Conservation (phyloP, 768 basidiomycete genomes). For the Termitomyces sp. region DNA sequence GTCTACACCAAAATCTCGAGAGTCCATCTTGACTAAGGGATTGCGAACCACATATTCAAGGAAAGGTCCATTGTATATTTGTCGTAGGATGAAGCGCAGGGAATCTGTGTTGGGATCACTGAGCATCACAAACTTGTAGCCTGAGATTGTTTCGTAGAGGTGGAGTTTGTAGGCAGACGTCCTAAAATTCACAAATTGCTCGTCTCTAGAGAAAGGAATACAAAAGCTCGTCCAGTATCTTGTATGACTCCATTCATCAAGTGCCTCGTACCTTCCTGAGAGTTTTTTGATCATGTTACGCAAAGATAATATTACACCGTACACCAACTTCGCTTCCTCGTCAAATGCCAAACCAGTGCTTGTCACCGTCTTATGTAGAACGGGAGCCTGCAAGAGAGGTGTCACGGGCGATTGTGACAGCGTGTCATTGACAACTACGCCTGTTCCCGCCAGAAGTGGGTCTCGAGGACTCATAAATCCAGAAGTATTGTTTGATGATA, state of each 20-base stretch:
- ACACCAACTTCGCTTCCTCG: constrained; percentile 96
- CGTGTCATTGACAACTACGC: constrained; percentile 51
- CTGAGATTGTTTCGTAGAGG: constrained; percentile 84
- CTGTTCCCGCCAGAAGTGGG: constrained; percentile 57
- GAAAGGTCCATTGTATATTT: constrained; percentile 91
- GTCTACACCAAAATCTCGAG: constrained; percentile 78
- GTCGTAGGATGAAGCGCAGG: constrained; percentile 74
- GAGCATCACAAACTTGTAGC: constrained; percentile 94
- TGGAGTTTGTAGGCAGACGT: constrained; percentile 94
- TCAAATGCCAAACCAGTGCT: constrained; percentile 80
- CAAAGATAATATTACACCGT: constrained; percentile 88
- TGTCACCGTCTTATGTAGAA: constrained; percentile 24
- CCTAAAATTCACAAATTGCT: constrained; percentile 84
- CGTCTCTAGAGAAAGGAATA: constrained; percentile 51
- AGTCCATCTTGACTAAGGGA: constrained; percentile 82
- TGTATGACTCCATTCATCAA: background rate
- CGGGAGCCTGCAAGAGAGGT: constrained; percentile 29
- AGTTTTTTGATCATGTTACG: constrained; percentile 95
- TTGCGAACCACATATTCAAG: constrained; percentile 92
- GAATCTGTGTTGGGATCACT: constrained; percentile 84
- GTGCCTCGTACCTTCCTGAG: constrained; percentile 60
- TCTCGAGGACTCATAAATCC: constrained; percentile 54
- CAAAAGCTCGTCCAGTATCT: background rate
- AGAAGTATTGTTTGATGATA: constrained; percentile 27
- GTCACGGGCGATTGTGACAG: constrained; percentile 26